These are phyloP conservation scores for Grifola frondosa DNA, from an alignment of 1,284 basidiomycete species.

Conservation along the genomic window DNA sequence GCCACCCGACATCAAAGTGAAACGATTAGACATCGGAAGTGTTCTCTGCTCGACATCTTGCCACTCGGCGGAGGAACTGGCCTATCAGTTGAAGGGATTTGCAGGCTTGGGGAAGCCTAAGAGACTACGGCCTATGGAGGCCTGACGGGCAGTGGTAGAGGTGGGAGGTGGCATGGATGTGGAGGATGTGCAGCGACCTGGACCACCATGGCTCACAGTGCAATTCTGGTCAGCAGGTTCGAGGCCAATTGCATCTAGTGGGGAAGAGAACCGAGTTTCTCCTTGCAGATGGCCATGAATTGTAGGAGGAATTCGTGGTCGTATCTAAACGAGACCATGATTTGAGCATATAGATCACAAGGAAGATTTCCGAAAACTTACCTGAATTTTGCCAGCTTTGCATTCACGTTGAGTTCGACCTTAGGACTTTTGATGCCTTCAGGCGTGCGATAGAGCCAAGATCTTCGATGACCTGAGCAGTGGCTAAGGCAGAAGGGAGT, in stretches of 20 bases:
- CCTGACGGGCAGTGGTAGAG: slow-evolving; percentile 42
- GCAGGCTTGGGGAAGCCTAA: slow-evolving; percentile 44
- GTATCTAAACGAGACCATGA: slow-evolving; percentile 58
- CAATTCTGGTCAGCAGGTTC: slow-evolving; percentile 66
- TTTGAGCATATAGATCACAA: background rate
- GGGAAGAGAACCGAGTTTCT: slow-evolving; percentile 89
- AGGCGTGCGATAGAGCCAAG: slow-evolving; percentile 80
- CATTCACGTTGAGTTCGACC: slow-evolving; percentile 80
- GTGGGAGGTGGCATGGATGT: slow-evolving; percentile 38
- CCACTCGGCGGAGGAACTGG: slow-evolving; percentile 57
- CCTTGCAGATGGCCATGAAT: slow-evolving; percentile 93
- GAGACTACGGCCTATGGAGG: slow-evolving; percentile 57
- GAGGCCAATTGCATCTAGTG: slow-evolving; percentile 88
- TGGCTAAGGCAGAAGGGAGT: slow-evolving; percentile 64
- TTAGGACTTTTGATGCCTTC: slow-evolving; percentile 80
- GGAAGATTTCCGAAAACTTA: slow-evolving; percentile 31
- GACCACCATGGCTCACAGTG: slow-evolving; percentile 57
- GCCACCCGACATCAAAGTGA: slow-evolving; percentile 33
- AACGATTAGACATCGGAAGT: slow-evolving; percentile 52
- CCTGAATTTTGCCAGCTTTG: slow-evolving; percentile 90
- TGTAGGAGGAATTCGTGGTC: slow-evolving; percentile 97
- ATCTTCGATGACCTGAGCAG: slow-evolving; percentile 81
- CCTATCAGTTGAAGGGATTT: slow-evolving; percentile 64
- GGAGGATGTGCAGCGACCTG: slow-evolving; percentile 51
- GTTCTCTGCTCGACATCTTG: slow-evolving; percentile 70